A percentile compares a stretch with the other conserved stretches of the same genome.
Evolutionary conservation across 768 basidiomycete genomes (phyloP).

Genomic region (Leccinum incarnatum): DNA sequence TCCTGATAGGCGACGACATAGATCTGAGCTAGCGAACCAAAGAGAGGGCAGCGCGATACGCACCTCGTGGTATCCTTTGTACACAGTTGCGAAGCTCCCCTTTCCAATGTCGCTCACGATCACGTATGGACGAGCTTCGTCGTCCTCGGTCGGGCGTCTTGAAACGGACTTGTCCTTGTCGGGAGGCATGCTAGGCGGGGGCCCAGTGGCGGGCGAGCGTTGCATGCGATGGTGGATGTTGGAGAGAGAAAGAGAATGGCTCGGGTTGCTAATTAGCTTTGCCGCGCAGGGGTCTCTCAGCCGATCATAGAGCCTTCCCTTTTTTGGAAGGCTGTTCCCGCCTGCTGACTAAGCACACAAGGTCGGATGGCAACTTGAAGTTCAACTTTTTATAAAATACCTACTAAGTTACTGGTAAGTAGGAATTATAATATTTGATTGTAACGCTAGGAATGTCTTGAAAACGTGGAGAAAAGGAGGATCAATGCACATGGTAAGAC

Average conservation of each 20-base stretch:
- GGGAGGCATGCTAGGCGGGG: slow-evolving; percentile 21
- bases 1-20: slow-evolving; percentile 47
- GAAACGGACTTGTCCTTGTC: slow-evolving; percentile 30
- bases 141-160: slow-evolving; percentile 48
- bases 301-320: slow-evolving; percentile 21
- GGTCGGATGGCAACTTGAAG: too few species aligned
- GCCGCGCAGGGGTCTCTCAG: slow-evolving; percentile 20
- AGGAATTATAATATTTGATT: too few species aligned
- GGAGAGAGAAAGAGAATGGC: slow-evolving; percentile 15
- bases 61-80: slow-evolving; percentile 89
- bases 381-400: too few species aligned
- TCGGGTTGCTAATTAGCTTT: slow-evolving; percentile 26
- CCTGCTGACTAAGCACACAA: slow-evolving; percentile 14
- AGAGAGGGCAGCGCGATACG: slow-evolving; percentile 23
- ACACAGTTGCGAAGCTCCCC: slow-evolving; percentile 96
- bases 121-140: slow-evolving; percentile 74
- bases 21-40: neutral
- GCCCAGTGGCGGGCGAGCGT: slow-evolving; percentile 21
- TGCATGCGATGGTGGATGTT: slow-evolving; percentile 18
- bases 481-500: neutral
- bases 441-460: neutral
- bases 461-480: neutral
- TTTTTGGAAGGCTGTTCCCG: slow-evolving; percentile 28
- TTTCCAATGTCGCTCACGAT: slow-evolving; percentile 77
- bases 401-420: too few species aligned